Evolutionary conservation across 371 early-diverging fungal species (phyloP).

Genomic region (Mucor circinelloides): DNA sequence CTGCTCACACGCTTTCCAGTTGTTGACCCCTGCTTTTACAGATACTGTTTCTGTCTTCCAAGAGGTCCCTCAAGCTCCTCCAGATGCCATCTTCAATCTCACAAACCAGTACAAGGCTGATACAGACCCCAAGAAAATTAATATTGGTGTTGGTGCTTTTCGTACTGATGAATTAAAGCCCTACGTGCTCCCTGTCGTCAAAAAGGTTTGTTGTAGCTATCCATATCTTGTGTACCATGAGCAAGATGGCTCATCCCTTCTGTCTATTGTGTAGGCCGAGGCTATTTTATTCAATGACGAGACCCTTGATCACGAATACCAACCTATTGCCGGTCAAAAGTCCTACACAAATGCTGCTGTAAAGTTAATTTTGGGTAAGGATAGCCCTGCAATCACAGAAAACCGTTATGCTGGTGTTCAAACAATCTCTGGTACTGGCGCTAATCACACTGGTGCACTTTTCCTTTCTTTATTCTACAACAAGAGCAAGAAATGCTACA

Average conservation of each 20-base stretch:
- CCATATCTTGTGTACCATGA: neutral
- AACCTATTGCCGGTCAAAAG: conserved; percentile 82
- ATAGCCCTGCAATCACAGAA: conserved; percentile 79
- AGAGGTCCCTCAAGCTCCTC: conserved; percentile 73
- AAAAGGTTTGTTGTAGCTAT: conserved; percentile 59
- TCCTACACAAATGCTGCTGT: conserved; percentile 80
- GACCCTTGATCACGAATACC: conserved; percentile 90
- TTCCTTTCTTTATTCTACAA: conserved; percentile 78
- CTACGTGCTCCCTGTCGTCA: conserved; percentile 93
- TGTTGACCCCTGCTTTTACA: neutral
- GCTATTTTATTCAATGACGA: conserved; percentile 70
- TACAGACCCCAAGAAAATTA: conserved; percentile 78
- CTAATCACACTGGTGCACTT: conserved; percentile 83
- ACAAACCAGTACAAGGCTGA: conserved; percentile 85
- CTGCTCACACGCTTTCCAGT: neutral
- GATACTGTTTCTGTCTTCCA: conserved; percentile 59
- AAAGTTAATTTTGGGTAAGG: conserved; percentile 80
- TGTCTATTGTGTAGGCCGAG: conserved; percentile 72
- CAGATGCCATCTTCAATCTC: conserved; percentile 91
- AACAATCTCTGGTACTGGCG: conserved; percentile 97
- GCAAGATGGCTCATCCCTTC: neutral
- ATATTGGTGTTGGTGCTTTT: conserved; percentile 97
- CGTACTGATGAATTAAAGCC: conserved; percentile 91
- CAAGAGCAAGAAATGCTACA: conserved; percentile 70
- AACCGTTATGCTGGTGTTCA: conserved; percentile 78